Base-by-base conservation (phyloP, 345 rosid species). In the Nasturtium officinale region DNA sequence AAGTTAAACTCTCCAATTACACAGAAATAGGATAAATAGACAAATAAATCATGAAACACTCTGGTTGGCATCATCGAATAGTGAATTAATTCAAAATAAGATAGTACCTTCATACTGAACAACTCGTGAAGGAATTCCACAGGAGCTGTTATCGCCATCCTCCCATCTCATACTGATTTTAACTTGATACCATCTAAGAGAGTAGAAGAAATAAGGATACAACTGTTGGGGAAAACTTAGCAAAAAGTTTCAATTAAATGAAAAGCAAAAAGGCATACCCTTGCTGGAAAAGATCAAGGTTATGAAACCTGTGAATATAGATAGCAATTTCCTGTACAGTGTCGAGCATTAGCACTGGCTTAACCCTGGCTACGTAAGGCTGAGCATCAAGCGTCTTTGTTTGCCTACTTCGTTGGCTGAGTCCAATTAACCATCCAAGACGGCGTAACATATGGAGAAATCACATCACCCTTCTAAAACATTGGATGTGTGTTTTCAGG, bases 41-140 rank as follows among this genome's bases (percentile, higher is more conserved):
- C 40, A 62, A 21, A 18, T 18, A 43, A 4, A 9, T 6, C 61
- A 62, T 30, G 20, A 40, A 61, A 61, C 53, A 70, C 9, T 47
- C 28, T 32, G 11, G 18, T 18, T 32, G 25, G 28, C 61, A 55
- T 53, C 17, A 54, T 10, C 56, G 40, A 54, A 5, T 4, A 17
- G 71, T 6, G 7, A 16, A 46, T n/a, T n/a, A n/a, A n/a, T n/a
- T n/a, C n/a, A n/a, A n/a, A 21, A 61, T 17, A 79, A 45, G 51
- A 45, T 43, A 70, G 32, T 83, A 95, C 98, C 97, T 86, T 90
- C 98, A 81, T 92, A 96, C 75, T 92, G 99, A 81, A 92, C 86
- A 74, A 96, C 98, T 79, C 91, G 87, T 13, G 97, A 86, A 20
- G 96, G 97, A 74, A 84, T 82, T 40, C 88, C 98, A 29, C 78